A percentile compares a stretch with the other conserved stretches of the same genome.
These are phyloP conservation scores for Fragaria nilgerrensis DNA, from an alignment of 306 rosid genomes.

Conservation along the genomic window DNA sequence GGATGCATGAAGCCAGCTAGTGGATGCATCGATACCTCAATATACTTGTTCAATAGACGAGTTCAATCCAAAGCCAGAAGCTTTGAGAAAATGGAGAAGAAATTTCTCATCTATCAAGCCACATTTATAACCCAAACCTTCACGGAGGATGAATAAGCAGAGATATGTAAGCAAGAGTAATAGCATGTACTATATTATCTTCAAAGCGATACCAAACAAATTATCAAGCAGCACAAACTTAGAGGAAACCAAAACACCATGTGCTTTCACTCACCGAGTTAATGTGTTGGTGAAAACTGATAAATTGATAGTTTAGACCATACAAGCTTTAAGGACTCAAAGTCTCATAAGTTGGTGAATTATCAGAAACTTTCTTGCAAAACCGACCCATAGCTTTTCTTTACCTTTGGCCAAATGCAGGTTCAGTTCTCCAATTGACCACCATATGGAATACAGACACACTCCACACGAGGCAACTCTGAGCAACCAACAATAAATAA, in stretches of 20 bases:
- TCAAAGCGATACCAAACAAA: not conserved
- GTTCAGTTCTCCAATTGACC: slow-evolving; percentile 28
- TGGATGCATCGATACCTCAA: not conserved
- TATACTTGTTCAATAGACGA: not conserved
- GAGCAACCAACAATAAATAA: slow-evolving; percentile 18
- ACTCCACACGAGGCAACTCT: slow-evolving; percentile 21
- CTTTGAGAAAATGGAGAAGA: not conserved
- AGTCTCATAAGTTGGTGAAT: slow-evolving; percentile 8
- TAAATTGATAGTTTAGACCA: not conserved
- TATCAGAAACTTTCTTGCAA: slow-evolving; percentile 22
- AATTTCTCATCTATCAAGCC: not conserved
- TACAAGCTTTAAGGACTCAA: not conserved
- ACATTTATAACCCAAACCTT: not conserved
- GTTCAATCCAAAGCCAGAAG: not conserved
- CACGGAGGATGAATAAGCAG: not conserved
- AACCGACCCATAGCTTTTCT: slow-evolving; percentile 5
- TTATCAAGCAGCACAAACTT: not conserved
- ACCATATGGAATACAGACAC: slow-evolving; percentile 27
- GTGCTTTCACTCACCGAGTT: not conserved
- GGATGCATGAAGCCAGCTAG: not conserved
- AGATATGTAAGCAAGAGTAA: not conserved
- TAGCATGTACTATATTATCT: not conserved
- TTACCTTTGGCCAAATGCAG: slow-evolving; percentile 26
- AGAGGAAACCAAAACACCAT: not conserved
- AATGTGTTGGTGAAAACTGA: not conserved